Evolutionary conservation across 148 eudicot genomes (phyloP).

Genomic region (Diospyros lotus): DNA sequence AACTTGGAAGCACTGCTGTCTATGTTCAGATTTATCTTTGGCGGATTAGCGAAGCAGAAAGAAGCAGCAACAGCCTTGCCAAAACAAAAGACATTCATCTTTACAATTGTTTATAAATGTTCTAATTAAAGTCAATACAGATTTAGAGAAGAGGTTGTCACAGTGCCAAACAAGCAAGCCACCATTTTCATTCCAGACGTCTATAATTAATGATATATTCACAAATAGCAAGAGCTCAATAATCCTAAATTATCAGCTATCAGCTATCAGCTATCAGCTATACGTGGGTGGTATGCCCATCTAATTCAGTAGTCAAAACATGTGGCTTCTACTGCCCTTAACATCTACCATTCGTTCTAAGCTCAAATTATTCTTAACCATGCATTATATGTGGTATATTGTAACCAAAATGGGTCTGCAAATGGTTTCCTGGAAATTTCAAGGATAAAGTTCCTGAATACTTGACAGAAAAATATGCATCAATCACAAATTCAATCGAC

Average conservation of each 20-base stretch:
- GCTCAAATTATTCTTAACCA: not conserved
- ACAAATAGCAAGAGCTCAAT: not conserved
- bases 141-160: not conserved
- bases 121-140: not conserved
- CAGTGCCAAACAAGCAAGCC: not conserved
- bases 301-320: not conserved
- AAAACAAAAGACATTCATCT: not conserved
- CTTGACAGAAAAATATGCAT: not conserved
- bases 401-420: not conserved
- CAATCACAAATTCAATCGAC: not conserved
- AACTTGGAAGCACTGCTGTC: constrained; percentile 83
- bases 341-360: too few relatives aligned
- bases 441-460: too few relatives aligned
- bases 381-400: not conserved
- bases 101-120: too few relatives aligned
- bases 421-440: not conserved
- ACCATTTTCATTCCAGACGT: not conserved
- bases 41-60: constrained; percentile 74
- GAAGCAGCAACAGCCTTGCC: constrained; percentile 86
- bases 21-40: constrained; percentile 66
- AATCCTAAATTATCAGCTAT: too few relatives aligned
- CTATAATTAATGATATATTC: not conserved
- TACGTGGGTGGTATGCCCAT: not conserved
- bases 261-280: not conserved
- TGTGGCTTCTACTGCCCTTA: not conserved